Evolutionary conservation across 176 grass and related monocot species (phyloP).

Genomic region (Dactylis glomerata): DNA sequence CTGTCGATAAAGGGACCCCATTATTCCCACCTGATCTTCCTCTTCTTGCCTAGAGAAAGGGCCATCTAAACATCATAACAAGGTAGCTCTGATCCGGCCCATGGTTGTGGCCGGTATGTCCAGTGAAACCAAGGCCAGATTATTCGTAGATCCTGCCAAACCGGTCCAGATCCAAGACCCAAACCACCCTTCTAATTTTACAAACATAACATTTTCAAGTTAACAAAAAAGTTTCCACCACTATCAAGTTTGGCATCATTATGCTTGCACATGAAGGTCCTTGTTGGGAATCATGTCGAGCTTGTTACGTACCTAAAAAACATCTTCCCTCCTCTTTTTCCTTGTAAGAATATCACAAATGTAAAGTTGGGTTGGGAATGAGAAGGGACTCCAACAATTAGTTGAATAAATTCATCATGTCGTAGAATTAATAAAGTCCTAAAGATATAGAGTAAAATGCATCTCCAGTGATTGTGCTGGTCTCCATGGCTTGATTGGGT

Average conservation of each 20-base stretch:
- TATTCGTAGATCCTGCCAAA: not conserved
- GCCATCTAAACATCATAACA: not conserved
- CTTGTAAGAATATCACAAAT: not conserved
- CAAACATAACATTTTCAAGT: not conserved
- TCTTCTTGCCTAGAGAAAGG: no score
- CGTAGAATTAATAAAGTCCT: not conserved
- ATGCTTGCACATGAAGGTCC: not conserved
- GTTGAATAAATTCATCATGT: not conserved
- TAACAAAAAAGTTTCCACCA: not conserved
- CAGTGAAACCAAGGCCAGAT: not conserved
- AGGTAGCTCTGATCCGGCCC: not conserved
- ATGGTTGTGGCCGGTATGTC: not conserved
- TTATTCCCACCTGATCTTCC: no score
- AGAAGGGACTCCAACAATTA: not conserved
- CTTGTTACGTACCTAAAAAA: not conserved
- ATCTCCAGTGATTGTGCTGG: not conserved
- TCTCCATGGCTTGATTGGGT: not conserved
- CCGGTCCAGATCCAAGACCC: not conserved
- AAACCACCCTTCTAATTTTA: not conserved
- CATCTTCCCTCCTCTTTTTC: not conserved
- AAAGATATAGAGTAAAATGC: not conserved
- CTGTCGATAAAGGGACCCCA: no score
- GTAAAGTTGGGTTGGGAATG: not conserved
- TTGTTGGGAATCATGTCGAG: not conserved
- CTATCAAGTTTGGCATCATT: not conserved